Base-by-base conservation (phyloP, 331 rosid species). In the Prunus yedoensis region DNA sequence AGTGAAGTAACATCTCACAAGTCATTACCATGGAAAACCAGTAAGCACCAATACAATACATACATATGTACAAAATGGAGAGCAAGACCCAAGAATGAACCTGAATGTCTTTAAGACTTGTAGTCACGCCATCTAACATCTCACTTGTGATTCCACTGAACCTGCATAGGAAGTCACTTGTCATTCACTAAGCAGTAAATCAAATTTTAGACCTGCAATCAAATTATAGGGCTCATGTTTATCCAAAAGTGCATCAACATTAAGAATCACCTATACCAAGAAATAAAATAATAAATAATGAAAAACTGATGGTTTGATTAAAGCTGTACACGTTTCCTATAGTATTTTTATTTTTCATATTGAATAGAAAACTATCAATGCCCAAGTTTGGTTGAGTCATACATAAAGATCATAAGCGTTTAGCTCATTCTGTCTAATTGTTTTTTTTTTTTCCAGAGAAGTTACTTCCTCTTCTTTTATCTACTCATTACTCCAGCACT, bases 71-170 rank as follows among this genome's bases (percentile, higher is more conserved):
- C 30, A 46, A 4, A 30, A 59, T 25, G 28, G 51, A 25, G 4
- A 77, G 43, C 16, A 69, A 62, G 46, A 38, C 28, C 35, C 67
- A 75, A 70, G 79, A 75, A 59, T 68, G 68, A 84, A 95, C 99
- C 99, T 95, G 99, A 85, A 92, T 86, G 65, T 95, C 97, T 81
- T 80, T 79, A 75, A 95, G 90, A 79, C 74, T 88, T 69, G 97
- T 95, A 7, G 93, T 88, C 88, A 95, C 97, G 73, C 80, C 96
- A 79, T 81, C 81, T 89, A 95, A 77, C 99, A 90, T 89, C 84
- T 90, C 94, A 74, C 87, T 65, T 0, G 99, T 95, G 78, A 95
- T 95, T 81, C 99, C 99, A 85, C 99, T 95, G 79, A 25, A 95
- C 89, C 99, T 95, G 96, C 84, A 84, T 62, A 72, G 56, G 11